phyloP scores from a whole-genome alignment of 2,329 filamentous ascomycete genomes.

The Scedosporium apiospermum region DNA sequence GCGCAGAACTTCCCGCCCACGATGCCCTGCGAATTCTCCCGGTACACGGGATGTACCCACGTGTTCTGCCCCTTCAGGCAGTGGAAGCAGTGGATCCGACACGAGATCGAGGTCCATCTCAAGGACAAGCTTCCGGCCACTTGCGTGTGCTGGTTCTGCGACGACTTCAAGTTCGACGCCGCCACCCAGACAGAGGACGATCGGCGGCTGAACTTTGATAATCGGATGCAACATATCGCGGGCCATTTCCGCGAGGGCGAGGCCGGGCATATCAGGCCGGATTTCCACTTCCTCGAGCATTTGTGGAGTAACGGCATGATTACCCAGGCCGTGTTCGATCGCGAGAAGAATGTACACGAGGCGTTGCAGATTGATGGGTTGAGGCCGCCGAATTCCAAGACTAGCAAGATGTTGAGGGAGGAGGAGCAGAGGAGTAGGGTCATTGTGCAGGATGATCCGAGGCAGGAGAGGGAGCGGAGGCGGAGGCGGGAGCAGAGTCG shows the following conservation, averaged over 20 bases:
- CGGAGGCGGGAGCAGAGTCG: background rate
- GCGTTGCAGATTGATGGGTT: slow-evolving; percentile 1
- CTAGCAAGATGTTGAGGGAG: slow-evolving; percentile 2
- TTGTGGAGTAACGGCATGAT: slow-evolving; percentile 20
- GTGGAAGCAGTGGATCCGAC: slow-evolving; percentile 32
- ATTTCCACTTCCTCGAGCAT: slow-evolving; percentile 31
- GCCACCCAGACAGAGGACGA: slow-evolving; percentile 2
- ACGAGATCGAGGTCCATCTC: slow-evolving; percentile 30
- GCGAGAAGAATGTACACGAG: slow-evolving; percentile 13
- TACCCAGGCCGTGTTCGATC: slow-evolving; percentile 12
- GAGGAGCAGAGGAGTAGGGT: slow-evolving; percentile 1
- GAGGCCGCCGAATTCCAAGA: background rate
- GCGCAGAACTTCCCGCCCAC: slow-evolving; percentile 2
- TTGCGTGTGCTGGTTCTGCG: slow-evolving; percentile 43
- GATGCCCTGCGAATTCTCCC: slow-evolving; percentile 37
- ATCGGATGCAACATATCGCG: slow-evolving; percentile 41
- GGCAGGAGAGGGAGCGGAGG: background rate
- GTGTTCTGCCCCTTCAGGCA: slow-evolving; percentile 27
- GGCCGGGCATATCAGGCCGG: slow-evolving; percentile 21
- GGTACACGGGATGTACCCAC: slow-evolving; percentile 20
- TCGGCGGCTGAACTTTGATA: slow-evolving; percentile 18
- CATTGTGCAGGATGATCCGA: background rate
- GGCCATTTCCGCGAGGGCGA: slow-evolving; percentile 26
- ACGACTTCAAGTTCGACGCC: slow-evolving; percentile 21
- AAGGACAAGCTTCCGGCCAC: slow-evolving; percentile 20